Evolutionary conservation across 768 basidiomycete genomes (phyloP), one percentile per base, ranked within the genome.

Genomic region (Hericium coralloides): DNA sequence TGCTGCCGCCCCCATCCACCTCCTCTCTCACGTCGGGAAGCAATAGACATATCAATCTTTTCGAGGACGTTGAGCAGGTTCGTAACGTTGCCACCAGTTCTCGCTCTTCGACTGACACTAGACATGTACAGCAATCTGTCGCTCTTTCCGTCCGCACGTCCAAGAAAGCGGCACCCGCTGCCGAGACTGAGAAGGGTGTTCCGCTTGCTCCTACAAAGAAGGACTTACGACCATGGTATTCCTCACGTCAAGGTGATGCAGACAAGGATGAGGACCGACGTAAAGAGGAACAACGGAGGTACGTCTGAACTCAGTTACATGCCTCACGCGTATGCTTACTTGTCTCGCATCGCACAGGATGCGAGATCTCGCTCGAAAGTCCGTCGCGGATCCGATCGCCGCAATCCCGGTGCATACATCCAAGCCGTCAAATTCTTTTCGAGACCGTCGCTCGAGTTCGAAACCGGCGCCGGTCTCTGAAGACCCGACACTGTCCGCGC

Each of bases 31-130:
- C 77, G 2, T 74, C 79, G 1, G 74, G 74, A 38, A 85, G 85
- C 1, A 91, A 93, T 63, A 89, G 85, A 1, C 90, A 93, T 63
- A 89, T 92, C 69, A 92, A 92, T 66, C 71, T 93, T 53, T 92
- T 92, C 61, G 84, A 87, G 62, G 89, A 91, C 64, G 61, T 92
- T n/a, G 90, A 92, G 64, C 67, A 50, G 26, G 49, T 25, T 12
- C 18, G 49, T 50, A 17, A n/a, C 14, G 23, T 23, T 23, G 49
- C 10, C 5, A 22, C 12, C 20, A 8, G 12, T 50, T 8, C 9
- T 17, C 12, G 26, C 7, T 25, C 3, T 22, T 9, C 12, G 9
- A 7, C 5, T 22, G 49, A 23, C 49, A 22, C 7, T 45, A 10
- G 39, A 12, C n/a, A n/a, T 10, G 14, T 17, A 12, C 26, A 79